These are phyloP conservation scores for Spathaspora gorwiae DNA, from an alignment of 805 yeast species.

Conservation along the genomic window DNA sequence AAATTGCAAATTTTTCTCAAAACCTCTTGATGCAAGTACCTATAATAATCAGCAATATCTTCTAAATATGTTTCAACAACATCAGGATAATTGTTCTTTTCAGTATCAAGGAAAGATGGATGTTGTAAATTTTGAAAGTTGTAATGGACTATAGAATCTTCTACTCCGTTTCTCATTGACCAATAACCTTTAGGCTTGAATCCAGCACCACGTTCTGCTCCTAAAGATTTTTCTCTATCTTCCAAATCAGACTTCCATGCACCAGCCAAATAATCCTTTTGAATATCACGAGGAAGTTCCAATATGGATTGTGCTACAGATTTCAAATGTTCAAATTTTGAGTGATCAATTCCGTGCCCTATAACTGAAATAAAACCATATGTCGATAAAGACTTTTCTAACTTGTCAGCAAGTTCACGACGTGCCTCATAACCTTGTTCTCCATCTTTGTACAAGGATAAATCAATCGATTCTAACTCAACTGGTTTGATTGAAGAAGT, in stretches of 20 bases:
- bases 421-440: conserved; percentile 24
- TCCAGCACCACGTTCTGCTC: conserved; percentile 27
- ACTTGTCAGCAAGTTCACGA: conserved; percentile 27
- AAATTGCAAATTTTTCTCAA: conserved; percentile 20
- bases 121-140: conserved; percentile 25
- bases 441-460: conserved; percentile 32
- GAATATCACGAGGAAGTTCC: conserved; percentile 37
- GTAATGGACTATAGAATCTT: conserved; percentile 23
- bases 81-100: conserved; percentile 20
- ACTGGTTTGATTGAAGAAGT: conserved; percentile 14
- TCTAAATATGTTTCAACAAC: conserved; percentile 18
- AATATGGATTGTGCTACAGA: conserved; percentile 39
- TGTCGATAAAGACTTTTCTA: conserved; percentile 37
- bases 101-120: conserved; percentile 14
- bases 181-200: conserved; percentile 28
- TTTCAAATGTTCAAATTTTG: conserved; percentile 28
- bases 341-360: conserved; percentile 37
- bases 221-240: conserved; percentile 20
- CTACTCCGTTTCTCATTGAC: conserved; percentile 26
- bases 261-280: conserved; percentile 37
- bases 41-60: conserved; percentile 20
- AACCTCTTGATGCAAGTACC: conserved; percentile 17
- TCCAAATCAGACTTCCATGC: conserved; percentile 26
- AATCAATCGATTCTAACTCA: conserved; percentile 32
- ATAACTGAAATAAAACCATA: conserved; percentile 42